Base-by-base conservation (phyloP, 2,329 filamentous ascomycete genomes). In the Colletotrichum musae region DNA sequence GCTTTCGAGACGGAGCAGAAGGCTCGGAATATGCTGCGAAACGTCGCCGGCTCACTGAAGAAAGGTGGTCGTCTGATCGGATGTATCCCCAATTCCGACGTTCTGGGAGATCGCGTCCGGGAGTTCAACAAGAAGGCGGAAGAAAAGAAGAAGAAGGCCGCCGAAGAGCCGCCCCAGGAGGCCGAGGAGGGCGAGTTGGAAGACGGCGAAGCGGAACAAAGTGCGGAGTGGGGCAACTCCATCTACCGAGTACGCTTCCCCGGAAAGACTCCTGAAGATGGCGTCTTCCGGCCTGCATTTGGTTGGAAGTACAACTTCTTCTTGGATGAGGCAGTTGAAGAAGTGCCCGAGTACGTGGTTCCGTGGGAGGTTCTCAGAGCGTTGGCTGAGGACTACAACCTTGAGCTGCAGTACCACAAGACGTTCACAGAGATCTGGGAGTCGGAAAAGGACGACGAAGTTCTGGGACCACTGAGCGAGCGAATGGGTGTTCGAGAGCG, bases 241-340 rank as follows among this genome's bases (percentile, higher is more conserved):
- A 94, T 98, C 78, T 99, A 98, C 81, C 90, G 91, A 21, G 94
- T 99, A 60, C 91, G 93, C 57, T 98, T 99, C 77, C 93, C 94
- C 0, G 92, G 92, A 24, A 87, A 92, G 76, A 94, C 94, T 0
- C 94, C 95, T 5, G 86, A 90, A 21, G 94, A 98, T 78, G 96
- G 96, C 61, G 87, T 96, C 39, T 99, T 99, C 83, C 91, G 96
- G 5, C 96, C 96, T 5, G 94, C 96, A 0, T 98, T 94, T 78
- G 96, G 95, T 58, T 98, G 96, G 95, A 97, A 96, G 80, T 99
- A 99, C 83, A 97, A 91, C 77, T 99, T 97, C 84, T 97, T 94
- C 80, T 90, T 99, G 65, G 92, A 96, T 75, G 96, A 99, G 82
- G 96, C 96, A 0, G 96, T 99, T 21, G 95, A 98, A 79, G 93